Base-by-base conservation (phyloP, 2,329 filamentous ascomycete species). In the Didymella arachidicola region DNA sequence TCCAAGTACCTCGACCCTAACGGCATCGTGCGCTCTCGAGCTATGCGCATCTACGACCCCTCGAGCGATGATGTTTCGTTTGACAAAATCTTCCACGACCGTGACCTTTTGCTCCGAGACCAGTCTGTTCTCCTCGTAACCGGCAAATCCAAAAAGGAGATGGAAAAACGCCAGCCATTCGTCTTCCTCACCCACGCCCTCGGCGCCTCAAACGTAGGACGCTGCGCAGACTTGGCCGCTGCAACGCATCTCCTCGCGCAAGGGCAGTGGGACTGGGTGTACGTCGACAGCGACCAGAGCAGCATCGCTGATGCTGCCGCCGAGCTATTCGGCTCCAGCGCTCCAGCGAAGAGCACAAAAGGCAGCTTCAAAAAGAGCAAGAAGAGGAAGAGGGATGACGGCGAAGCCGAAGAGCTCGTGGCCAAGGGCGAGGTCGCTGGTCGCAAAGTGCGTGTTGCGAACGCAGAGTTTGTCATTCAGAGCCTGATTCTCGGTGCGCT, bases 381-480 rank as follows among this genome's bases (percentile, higher is more conserved):
- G 68, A 85, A 79, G 76, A 80, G 76, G 70, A 83, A 74, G 70
- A 79, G 72, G 61, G 77, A 65, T 72, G 80, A 66, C 4, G 57
- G 46, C 14, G 70, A 64, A 7, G 63, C 65, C 19, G 39, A 52
- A 4, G 72, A 73, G 10, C 60, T 72, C 3, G 25, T 76, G 36
- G 47, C 69, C 49, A 60, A 68, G 64, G 74, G 76, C 19, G 68
- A 73, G 27, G 72, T 79, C 16, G 70, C 78, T 42, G 79, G 82
- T 12, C 81, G 83, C 67, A 84, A 78, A 60, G 81, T 93, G 36
- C 85, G 84, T 62, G 84, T 95, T 43, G 84, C 96, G 51, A 89
- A 88, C 55, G 89, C 96, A 74, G 94, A 98, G 77, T 87, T 94
- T 72, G 87, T 98, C 22, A 88, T 96, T 54, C 94, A 99, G 81